phyloP scores from a whole-genome alignment of 2,329 filamentous ascomycete species.

The Clarireedia paspali region DNA sequence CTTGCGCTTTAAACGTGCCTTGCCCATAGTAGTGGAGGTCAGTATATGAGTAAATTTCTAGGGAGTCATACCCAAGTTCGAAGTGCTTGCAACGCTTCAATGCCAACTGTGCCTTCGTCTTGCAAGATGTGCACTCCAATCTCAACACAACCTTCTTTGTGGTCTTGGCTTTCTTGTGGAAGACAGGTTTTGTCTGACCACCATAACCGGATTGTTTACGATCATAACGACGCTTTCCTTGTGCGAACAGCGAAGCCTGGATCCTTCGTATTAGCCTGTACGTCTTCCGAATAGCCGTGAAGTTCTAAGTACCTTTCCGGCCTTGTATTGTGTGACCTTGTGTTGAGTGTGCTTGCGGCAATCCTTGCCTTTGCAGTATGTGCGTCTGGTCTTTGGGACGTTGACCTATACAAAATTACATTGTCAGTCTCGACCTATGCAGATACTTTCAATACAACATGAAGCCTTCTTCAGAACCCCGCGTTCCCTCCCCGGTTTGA shows the following conservation, averaged over 20 bases:
- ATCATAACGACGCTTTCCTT: conserved; percentile 99
- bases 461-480: neutral
- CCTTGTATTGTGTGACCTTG: conserved; percentile 96
- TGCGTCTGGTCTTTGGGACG: conserved; percentile 96
- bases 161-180: conserved; percentile 99
- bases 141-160: conserved; percentile 99
- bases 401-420: conserved; percentile 57
- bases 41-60: neutral
- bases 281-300: conserved; percentile 14
- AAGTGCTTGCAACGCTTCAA: conserved; percentile 99
- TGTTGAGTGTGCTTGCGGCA: conserved; percentile 88
- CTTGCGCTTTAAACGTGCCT: neutral
- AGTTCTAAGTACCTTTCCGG: conserved; percentile 63
- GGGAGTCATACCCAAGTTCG: conserved; percentile 79
- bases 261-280: conserved; percentile 13
- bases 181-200: conserved; percentile 99
- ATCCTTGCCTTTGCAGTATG: conserved; percentile 95
- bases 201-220: conserved; percentile 99
- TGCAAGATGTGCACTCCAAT: conserved; percentile 96
- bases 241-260: conserved; percentile 80
- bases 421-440: conserved; percentile 1
- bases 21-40: neutral
- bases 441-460: neutral
- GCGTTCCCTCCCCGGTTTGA: neutral
- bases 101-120: conserved; percentile 95